Percentiles rank a stretch among this genome's conserved stretches.
Conservation (phyloP, 139 green algal genomes). For the Chlamydomonas sphaeroides region DNA sequence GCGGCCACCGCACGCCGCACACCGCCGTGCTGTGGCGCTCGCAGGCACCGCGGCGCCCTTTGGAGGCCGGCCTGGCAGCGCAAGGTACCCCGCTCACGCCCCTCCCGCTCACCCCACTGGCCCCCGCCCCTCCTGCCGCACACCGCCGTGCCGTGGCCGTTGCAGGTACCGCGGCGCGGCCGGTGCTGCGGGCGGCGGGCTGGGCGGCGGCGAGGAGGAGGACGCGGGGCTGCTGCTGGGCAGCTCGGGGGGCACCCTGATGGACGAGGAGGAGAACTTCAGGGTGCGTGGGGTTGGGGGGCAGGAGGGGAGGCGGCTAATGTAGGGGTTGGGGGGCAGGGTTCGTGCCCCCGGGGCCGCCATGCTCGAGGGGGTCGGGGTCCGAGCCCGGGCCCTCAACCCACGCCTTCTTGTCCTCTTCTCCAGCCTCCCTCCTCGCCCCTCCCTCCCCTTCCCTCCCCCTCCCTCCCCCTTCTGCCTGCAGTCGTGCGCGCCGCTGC, state of each 20-base stretch:
- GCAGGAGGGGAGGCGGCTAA: neutral
- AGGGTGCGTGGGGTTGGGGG: slow-evolving; percentile 32
- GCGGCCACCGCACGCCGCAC: no score
- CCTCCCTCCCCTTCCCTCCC: neutral
- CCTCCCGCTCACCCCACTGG: no score
- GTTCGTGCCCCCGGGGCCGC: no score
- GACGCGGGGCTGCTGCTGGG: slow-evolving; percentile 53
- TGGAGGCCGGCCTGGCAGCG: no score
- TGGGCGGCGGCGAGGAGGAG: slow-evolving; percentile 28
- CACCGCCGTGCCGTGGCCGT: no score
- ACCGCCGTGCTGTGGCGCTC: no score
- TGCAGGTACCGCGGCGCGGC: neutral
- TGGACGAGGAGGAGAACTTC: slow-evolving; percentile 80
- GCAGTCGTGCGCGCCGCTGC: slow-evolving; percentile 66
- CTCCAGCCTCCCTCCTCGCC: no score
- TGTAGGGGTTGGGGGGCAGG: neutral
- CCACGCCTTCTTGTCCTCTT: no score
- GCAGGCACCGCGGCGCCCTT: no score
- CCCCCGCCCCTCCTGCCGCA: neutral
- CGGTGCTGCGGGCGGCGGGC: neutral
- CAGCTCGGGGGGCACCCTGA: slow-evolving; percentile 57
- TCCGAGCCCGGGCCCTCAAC: no score
- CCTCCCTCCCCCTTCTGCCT: neutral
- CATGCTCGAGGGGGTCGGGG: no score
- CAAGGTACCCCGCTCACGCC: no score